These are phyloP conservation scores for Olyra latifolia DNA, from an alignment of 176 grass and related monocot genomes.

Conservation along the genomic window DNA sequence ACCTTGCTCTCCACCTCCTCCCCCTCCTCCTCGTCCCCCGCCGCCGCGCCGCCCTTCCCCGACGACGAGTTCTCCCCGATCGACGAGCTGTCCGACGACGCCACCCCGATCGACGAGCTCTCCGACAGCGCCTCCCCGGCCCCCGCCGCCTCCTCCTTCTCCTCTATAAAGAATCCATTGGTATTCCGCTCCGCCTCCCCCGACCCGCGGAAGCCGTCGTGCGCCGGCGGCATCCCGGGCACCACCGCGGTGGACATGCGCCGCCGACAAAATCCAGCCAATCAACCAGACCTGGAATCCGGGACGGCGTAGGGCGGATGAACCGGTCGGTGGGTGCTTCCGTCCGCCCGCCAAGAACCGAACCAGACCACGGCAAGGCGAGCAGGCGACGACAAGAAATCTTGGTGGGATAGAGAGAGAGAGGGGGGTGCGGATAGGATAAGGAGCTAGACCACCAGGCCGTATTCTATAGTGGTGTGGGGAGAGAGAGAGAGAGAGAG, in stretches of 20 bases:
- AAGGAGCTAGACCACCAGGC: conserved; percentile 22
- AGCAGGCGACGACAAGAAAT: conserved; percentile 30
- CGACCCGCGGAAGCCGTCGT: conserved; percentile 31
- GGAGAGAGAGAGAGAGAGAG: neutral
- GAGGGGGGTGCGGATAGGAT: conserved; percentile 21
- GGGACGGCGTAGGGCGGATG: neutral
- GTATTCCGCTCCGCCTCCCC: conserved; percentile 11
- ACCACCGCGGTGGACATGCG: conserved; percentile 39
- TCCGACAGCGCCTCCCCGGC: conserved; percentile 34
- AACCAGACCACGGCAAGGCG: neutral
- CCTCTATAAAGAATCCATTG: conserved; percentile 20
- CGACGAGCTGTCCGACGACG: conserved; percentile 59
- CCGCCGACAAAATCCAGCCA: neutral
- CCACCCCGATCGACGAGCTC: conserved; percentile 39
- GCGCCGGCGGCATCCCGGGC: conserved; percentile 31
- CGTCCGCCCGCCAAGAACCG: neutral
- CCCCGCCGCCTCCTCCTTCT: neutral
- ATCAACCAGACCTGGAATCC: neutral
- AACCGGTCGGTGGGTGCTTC: neutral
- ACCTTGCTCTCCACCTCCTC: conserved; percentile 41
- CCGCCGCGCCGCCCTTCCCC: conserved; percentile 20
- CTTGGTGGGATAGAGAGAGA: neutral
- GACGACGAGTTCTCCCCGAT: conserved; percentile 52
- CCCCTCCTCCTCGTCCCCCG: conserved; percentile 22
- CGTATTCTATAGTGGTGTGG: conserved; percentile 11